Evolutionary conservation across 2,329 filamentous ascomycete species (phyloP), one percentile per base, ranked within the genome.

Genomic region (Westerdykella aurantiaca): DNA sequence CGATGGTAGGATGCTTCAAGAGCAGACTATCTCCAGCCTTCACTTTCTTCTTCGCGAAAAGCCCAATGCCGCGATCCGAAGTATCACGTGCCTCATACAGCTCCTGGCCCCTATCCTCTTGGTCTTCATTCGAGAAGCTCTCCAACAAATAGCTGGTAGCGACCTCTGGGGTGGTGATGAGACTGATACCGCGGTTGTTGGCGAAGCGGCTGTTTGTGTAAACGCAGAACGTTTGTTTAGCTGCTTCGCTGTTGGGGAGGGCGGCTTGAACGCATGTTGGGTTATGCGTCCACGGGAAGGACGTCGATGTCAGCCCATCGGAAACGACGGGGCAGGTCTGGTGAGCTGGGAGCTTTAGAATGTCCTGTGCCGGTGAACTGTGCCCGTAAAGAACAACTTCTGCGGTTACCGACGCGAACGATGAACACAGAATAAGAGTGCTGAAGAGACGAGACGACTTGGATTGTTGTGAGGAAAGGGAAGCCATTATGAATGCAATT

Each of bases 231-330:
- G 44, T 52, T 33, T 51, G 45, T 17, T 47, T 39, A 10, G 21
- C 45, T 29, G 25, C 4, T 31, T 51, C 44, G 5, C 13, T 35
- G 7, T 43, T 35, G 2, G 55, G 48, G 3, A 57, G 14, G 1
- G 52, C 41, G 3, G 46, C 45, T 13, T 54, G 31, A 2, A 58
- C 44, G 31, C 60, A 63, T n/a, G 54, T 57, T 5, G 60, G 60
- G 21, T 52, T 47, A 17, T 60, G 53, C 6, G 57, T 63, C 58
- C 58, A 61, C 4, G 57, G 57, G 23, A 63, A 63, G 3, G 55
- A 53, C 7, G 54, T 46, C 7, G 50, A 56, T 0, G 58, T 58
- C 2, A 51, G 38, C 3, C 56, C 56, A 43, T 61, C 56, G 23
- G 52, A 53, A 1, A 49, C 39, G 4, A 58, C 51, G 1, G 56